Base-by-base conservation (phyloP, 1,139 yeast genomes). In the Zygoascus sp. region DNA sequence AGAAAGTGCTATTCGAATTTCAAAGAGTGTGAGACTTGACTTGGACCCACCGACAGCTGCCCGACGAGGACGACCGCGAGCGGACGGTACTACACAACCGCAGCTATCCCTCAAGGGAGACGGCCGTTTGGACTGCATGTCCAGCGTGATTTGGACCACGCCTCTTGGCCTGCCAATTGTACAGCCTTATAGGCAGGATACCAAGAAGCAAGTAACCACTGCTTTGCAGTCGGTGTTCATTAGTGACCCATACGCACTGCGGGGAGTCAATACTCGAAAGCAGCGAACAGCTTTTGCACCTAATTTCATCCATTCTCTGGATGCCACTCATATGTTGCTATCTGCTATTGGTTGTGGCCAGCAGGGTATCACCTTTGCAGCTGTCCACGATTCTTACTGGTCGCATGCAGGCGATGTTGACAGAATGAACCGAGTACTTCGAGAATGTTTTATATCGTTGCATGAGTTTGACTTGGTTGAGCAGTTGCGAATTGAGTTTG, bases 341-440 rank as follows among this genome's bases (percentile, higher is more conserved):
- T 84, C 96, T 9, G 95, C 97, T 0, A 73, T 80, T 42, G 80
- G 80, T 20, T 89, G 97, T 65, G 80, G 83, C n/a, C 74, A 79
- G 40, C 63, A 64, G 3, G 80, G 77, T 0, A 65, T 92, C 47
- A 72, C 80, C n/a, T 92, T 94, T 73, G 97, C 98, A 0, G 83
- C 97, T 0, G 99, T 92, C 28, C 99, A 92, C 66, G 99, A 92
- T 65, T 90, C 97, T 1, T 92, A 87, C 64, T 92, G 99, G 99
- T 89, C 98, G 0, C 98, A 94, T 65, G 97, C 98, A 0, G 72
- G 80, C 36, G 94, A 87, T 62, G 80, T 92, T 28, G 83, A 81
- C 54, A 62, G 58, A 6, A 83, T 92, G 94, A 88, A 83, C 63
- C 60, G 58, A n/a, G 70, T 76, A 42, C 71, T 92, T 53, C 79